phyloP scores from a whole-genome alignment of 148 eudicot species.

The Camellia lanceoleosa region DNA sequence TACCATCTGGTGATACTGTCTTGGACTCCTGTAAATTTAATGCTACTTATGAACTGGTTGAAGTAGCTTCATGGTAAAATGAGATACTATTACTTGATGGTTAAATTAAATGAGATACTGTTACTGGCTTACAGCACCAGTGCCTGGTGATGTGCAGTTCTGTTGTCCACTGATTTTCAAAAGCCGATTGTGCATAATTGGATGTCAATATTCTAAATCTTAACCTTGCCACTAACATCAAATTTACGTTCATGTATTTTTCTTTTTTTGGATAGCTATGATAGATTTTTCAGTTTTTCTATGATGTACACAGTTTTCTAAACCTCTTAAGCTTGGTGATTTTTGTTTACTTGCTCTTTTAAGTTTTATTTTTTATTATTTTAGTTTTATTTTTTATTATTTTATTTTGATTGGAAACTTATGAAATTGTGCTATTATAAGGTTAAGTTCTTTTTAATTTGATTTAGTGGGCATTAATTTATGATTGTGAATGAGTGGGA shows the following conservation, averaged over 20 bases:
- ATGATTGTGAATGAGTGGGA: not conserved
- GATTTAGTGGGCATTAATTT: not conserved
- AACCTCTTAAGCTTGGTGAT: not conserved
- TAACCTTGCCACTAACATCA: not conserved
- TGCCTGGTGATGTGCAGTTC: slow-evolving; percentile 6
- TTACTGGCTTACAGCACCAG: not conserved
- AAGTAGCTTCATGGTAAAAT: not conserved
- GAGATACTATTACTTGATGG: not conserved
- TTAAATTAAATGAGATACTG: not conserved
- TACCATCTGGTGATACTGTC: not conserved
- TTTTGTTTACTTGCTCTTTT: not conserved
- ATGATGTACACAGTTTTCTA: not conserved
- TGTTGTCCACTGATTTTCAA: not conserved
- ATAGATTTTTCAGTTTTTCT: not conserved
- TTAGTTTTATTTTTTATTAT: no score
- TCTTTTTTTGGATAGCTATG: not conserved
- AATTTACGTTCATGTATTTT: not conserved
- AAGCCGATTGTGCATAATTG: not conserved
- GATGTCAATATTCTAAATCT: not conserved
- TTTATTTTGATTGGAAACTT: not conserved
- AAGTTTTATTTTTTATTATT: no score
- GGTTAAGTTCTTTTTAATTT: not conserved
- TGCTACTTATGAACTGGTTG: not conserved
- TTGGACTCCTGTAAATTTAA: not conserved
- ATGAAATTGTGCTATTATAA: not conserved